Evolutionary conservation across 2,329 filamentous ascomycete genomes (phyloP), one percentile per base, ranked within the genome.

Genomic region (Metarhizium anisopliae): DNA sequence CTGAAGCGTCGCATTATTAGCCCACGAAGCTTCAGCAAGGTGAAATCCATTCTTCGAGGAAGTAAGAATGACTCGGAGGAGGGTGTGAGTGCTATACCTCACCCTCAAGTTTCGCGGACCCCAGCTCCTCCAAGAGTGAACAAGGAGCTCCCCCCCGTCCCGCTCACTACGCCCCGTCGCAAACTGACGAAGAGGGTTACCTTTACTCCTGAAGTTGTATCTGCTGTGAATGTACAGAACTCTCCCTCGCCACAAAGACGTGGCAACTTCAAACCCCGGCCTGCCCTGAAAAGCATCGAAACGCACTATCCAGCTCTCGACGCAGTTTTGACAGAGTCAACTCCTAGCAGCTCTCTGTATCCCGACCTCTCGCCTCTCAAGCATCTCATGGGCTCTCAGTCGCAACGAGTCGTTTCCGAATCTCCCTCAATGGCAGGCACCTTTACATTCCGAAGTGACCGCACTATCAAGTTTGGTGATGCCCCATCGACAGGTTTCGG

Each of bases 141-240:
- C 36, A 83, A 82, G 62, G 72, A 77, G 25, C 67, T 84, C 36
- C 78, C 78, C 53, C 67, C 74, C 3, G 67, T 77, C 18, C 77
- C 80, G 6, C 72, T 83, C 55, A 84, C 83, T 5, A 90, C 87
- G 1, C 87, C 87, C 7, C 84, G 85, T 36, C 80, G 84, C 29
- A 88, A 84, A 69, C 67, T 76, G 42, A 68, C 72, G 18, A 95
- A 95, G 74, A 86, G 82, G 55, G 89, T 95, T 40, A 85, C 88
- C 52, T 96, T 95, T 64, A 90, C 87, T 0, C 86, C 85, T 0
- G 84, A 83, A 58, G 85, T 85, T 40, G 80, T 89, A 59, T 72
- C 73, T 18, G 70, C 73, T 8, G 67, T 71, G 0, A 61, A 73
- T 51, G 60, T 66, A 0, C 76, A 80, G 57, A 72, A 77, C 56